phyloP scores from a whole-genome alignment of 1,284 basidiomycete genomes.

The Inonotus obliquus region DNA sequence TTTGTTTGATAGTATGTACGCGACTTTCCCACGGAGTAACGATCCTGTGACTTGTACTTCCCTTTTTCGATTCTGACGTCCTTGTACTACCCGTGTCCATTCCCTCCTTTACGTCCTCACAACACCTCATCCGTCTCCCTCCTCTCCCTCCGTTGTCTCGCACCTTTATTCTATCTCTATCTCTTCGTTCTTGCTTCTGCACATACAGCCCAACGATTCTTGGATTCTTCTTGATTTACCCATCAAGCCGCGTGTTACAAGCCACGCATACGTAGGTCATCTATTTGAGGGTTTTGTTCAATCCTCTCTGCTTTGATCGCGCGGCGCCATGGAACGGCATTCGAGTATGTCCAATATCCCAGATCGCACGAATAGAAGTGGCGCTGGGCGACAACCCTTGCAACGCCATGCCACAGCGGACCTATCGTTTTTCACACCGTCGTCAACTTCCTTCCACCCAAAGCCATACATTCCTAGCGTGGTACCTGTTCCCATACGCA shows the following conservation, averaged over 20 bases:
- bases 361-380: background rate
- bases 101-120: constrained; percentile 5
- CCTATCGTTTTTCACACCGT: constrained; percentile 53
- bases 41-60: background rate
- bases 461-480: constrained; percentile 47
- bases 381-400: constrained; percentile 29
- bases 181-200: constrained; percentile 22
- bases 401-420: constrained; percentile 45
- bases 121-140: constrained; percentile 11
- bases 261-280: background rate
- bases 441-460: constrained; percentile 54
- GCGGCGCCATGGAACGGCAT: background rate
- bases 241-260: background rate
- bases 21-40: background rate
- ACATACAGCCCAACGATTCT: background rate
- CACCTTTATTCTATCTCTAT: constrained; percentile 11
- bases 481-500: constrained; percentile 22
- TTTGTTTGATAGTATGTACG: constrained; percentile 1
- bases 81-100: constrained; percentile 10
- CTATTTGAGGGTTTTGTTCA: background rate
- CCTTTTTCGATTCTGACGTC: constrained; percentile 9
- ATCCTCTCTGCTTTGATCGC: background rate
- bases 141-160: background rate
- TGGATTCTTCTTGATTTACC: constrained; percentile 1
- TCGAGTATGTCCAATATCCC: constrained; percentile 18